Conservation (phyloP, 1,284 basidiomycete genomes). For the Cutaneotrichosporon dermatis region DNA sequence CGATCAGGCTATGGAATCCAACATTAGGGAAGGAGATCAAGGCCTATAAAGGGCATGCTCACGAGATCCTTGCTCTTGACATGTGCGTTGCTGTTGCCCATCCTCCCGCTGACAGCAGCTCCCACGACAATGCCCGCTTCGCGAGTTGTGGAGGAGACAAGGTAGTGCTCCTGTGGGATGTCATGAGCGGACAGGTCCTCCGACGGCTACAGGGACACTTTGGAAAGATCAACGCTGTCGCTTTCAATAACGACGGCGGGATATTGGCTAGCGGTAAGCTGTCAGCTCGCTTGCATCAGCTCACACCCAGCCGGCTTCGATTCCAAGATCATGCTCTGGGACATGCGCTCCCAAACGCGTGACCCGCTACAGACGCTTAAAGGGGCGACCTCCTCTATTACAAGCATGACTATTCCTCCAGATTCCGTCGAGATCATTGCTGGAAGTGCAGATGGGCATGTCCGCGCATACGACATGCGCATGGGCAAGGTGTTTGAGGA, state of each 20-base stretch:
- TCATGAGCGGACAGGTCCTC: conserved; percentile 74
- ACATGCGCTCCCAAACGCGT: conserved; percentile 72
- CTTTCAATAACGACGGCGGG: conserved; percentile 72
- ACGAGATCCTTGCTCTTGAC: conserved; percentile 84
- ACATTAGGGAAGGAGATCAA: conserved; percentile 80
- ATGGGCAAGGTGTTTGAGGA: conserved; percentile 84
- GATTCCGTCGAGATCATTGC: conserved; percentile 61
- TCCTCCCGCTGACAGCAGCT: conserved; percentile 51
- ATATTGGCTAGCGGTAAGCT: conserved; percentile 75
- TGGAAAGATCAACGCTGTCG: conserved; percentile 83
- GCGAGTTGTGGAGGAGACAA: conserved; percentile 91
- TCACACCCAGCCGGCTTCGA: conserved; percentile 55
- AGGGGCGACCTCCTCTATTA: conserved; percentile 85
- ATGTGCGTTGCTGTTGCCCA: conserved; percentile 57
- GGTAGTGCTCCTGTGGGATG: conserved; percentile 92
- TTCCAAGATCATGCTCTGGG: conserved; percentile 82
- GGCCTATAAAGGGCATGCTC: conserved; percentile 81
- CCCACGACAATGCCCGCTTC: conserved; percentile 89
- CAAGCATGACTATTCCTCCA: conserved; percentile 64
- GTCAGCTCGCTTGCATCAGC: background rate
- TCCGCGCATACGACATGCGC: conserved; percentile 88
- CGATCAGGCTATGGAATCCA: conserved; percentile 88
- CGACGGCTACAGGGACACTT: conserved; percentile 80
- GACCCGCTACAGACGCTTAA: conserved; percentile 85
- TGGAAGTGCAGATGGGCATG: conserved; percentile 83